Percentiles rank a stretch among this genome's conserved stretches.
These are phyloP conservation scores for Rhizoclosmatium globosum DNA, from an alignment of 192 early-diverging fungal genomes.

Conservation along the genomic window DNA sequence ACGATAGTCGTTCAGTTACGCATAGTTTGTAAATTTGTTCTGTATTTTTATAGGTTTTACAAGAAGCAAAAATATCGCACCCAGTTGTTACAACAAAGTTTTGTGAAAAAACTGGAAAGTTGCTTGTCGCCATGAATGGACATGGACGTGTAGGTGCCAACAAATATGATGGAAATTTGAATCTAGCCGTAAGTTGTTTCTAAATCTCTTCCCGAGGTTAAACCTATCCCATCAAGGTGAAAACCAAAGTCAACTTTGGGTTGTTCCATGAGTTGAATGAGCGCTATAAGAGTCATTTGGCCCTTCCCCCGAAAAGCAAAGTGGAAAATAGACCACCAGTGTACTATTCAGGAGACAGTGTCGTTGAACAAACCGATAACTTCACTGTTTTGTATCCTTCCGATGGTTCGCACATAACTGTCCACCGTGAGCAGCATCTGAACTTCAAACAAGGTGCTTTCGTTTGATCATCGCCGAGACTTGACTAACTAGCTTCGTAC, in stretches of 20 bases:
- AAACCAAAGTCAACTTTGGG: conserved; percentile 56
- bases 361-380: conserved; percentile 40
- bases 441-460: conserved; percentile 32
- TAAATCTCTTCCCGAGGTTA: background rate
- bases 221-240: conserved; percentile 37
- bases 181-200: conserved; percentile 32
- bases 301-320: conserved; percentile 9
- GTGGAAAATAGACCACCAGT: conserved; percentile 21
- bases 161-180: conserved; percentile 13
- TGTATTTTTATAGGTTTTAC: conserved; percentile 29
- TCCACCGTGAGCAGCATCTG: conserved; percentile 20
- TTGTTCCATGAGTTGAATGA: conserved; percentile 52
- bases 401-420: conserved; percentile 29
- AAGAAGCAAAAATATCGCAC: conserved; percentile 23
- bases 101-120: conserved; percentile 36
- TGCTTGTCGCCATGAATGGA: conserved; percentile 41
- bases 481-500: background rate
- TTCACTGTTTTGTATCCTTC: conserved; percentile 39
- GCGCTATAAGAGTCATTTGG: background rate
- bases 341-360: conserved; percentile 44
- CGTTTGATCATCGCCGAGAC: too few species aligned
- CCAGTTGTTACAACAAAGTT: conserved; percentile 26
- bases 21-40: too few species aligned
- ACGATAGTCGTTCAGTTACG: background rate
- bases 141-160: conserved; percentile 40